Percentiles rank a stretch among this genome's conserved stretches.
Evolutionary conservation across 257 asterid species (phyloP).

Genomic region (Salvia hispanica): DNA sequence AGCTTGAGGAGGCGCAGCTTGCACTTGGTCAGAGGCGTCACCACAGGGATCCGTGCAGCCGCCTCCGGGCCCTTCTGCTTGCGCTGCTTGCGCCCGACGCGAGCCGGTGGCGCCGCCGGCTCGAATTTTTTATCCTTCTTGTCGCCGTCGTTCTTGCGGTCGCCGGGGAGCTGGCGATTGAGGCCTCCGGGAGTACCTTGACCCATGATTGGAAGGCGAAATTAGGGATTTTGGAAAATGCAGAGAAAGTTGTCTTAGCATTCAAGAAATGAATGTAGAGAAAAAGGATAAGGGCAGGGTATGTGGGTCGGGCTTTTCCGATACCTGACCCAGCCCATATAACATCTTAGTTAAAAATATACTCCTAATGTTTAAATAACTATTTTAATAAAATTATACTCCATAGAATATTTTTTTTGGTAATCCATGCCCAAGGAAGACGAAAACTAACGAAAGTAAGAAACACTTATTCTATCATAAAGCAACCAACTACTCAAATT

Average conservation of each 20-base stretch:
- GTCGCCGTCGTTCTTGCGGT: slow-evolving; percentile 80
- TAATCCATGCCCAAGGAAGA: too few species aligned
- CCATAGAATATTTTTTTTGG: too few species aligned
- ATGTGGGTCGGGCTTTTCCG: too few species aligned
- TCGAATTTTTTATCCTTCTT: slow-evolving; percentile 86
- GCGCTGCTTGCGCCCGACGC: slow-evolving; percentile 90
- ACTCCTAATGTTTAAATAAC: too few species aligned
- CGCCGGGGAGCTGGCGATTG: slow-evolving; percentile 63
- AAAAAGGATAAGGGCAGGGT: neutral
- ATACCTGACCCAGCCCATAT: too few species aligned
- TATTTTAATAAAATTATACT: too few species aligned
- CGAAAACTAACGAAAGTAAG: too few species aligned
- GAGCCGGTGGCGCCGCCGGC: slow-evolving; percentile 90
- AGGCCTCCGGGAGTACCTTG: slow-evolving; percentile 56
- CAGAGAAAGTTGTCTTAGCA: slow-evolving; percentile 30
- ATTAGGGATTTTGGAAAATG: slow-evolving; percentile 16
- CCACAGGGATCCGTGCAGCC: slow-evolving; percentile 76
- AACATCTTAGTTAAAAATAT: too few species aligned
- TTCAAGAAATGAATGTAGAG: slow-evolving; percentile 34
- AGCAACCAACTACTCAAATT: too few species aligned
- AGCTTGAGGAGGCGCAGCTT: too few species aligned
- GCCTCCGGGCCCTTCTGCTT: slow-evolving; percentile 89
- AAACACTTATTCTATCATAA: too few species aligned
- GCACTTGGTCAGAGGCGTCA: slow-evolving; percentile 51
- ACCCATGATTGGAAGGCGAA: slow-evolving; percentile 51